phyloP scores from a whole-genome alignment of 225 moss, liverwort and hornwort genomes.

The Asterella californica region DNA sequence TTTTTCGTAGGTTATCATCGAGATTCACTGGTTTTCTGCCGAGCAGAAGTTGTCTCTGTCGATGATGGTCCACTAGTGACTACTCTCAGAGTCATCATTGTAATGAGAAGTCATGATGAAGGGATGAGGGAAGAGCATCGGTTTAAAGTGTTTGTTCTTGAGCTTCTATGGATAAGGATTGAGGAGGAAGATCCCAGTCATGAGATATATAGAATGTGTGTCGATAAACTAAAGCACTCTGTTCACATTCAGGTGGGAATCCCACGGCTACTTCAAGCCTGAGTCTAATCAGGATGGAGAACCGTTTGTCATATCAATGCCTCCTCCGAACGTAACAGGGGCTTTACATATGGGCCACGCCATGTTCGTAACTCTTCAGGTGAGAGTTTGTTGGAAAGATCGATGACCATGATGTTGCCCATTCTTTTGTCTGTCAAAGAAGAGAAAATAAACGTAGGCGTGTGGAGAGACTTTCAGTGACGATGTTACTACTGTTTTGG shows the following conservation, averaged over 20 bases:
- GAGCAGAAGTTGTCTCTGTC: not conserved
- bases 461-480: not conserved
- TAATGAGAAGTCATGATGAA: not conserved
- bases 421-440: not conserved
- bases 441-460: not conserved
- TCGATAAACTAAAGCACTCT: not conserved
- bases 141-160: not conserved
- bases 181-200: not conserved
- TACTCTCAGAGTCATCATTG: not conserved
- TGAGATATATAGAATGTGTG: not conserved
- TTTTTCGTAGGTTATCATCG: not conserved
- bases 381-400: conserved; percentile 19
- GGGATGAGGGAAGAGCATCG: too few species aligned
- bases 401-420: not conserved
- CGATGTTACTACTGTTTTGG: not conserved
- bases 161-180: not conserved
- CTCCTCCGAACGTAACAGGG: conserved; percentile 95
- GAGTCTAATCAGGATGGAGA: conserved; percentile 59
- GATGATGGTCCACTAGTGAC: not conserved
- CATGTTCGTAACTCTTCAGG: conserved; percentile 97
- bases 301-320: conserved; percentile 93
- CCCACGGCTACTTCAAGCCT: conserved; percentile 89
- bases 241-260: conserved; percentile 71
- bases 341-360: conserved; percentile 99
- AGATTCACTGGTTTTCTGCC: too few species aligned